Base-by-base conservation (phyloP, 106 monocot species). In the Acorus gramineus region DNA sequence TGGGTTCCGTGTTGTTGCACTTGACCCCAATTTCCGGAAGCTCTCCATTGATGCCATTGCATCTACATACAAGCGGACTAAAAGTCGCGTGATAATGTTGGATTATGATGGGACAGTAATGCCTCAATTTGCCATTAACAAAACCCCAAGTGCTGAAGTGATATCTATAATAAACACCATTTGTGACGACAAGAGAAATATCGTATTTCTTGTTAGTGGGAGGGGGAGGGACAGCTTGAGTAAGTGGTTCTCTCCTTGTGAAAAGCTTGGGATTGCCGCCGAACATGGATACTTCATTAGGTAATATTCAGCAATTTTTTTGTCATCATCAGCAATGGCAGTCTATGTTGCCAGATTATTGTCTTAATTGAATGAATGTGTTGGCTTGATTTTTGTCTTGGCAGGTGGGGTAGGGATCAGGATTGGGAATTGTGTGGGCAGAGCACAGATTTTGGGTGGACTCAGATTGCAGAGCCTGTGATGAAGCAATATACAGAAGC, bases 61-160 rank as follows among this genome's bases (percentile, higher is more conserved):
- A 8, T 50, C 55, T 0, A 69, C 79, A 3, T 83, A 79, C 57
- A 63, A 58, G 65, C 50, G n/a, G 47, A 44, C 72, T 1, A 76
- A 66, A 5, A 76, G 59, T 53, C 62, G 83, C 64, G 76, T 59
- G 8, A 83, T 83, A 66, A 71, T 83, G 44, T 65, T 83, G 7
- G 83, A 83, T 44, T 83, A 79, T 66, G 83, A 83, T 69, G 83
- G 83, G n/a, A 79, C 79, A 44, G 13, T 83, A 54, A 71, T 79
- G 72, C 64, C 83, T n/a, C 64, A 74, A 42, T 14, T 44, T 7
- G 46, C 68, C 5, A 60, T 79, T 47, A 69, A 64, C 42, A 83
- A 76, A 52, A 48, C 42, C 13, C 79, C 83, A 5, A 72, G 75
- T 55, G 12, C 4, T 5, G 47, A 71, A 5, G 63, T 79, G 13